Evolutionary conservation across 2,329 filamentous ascomycete genomes (phyloP).

Genomic region (Botrytis tulipae): DNA sequence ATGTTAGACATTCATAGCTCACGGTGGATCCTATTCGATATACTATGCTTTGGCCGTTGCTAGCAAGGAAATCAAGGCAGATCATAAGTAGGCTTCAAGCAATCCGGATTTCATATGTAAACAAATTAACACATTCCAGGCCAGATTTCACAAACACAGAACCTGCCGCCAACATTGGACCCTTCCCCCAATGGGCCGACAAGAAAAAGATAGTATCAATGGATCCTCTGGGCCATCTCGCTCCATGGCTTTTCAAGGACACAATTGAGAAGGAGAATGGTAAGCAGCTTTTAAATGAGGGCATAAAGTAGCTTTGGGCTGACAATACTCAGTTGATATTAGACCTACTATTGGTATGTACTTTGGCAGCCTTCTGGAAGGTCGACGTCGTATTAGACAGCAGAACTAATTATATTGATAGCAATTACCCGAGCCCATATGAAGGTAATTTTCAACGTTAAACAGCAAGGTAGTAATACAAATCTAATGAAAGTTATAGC

Average conservation of each 20-base stretch:
- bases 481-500: slow-evolving; percentile 40
- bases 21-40: slow-evolving; percentile 91
- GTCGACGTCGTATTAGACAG: background rate
- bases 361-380: background rate
- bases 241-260: slow-evolving; percentile 79
- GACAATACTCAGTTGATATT: slow-evolving; percentile 38
- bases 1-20: slow-evolving; percentile 46
- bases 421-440: slow-evolving; percentile 41
- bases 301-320: slow-evolving; percentile 23
- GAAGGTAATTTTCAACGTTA: slow-evolving; percentile 33
- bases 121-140: slow-evolving; percentile 34
- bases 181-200: slow-evolving; percentile 86
- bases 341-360: slow-evolving; percentile 39
- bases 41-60: slow-evolving; percentile 93
- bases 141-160: slow-evolving; percentile 82
- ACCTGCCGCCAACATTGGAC: slow-evolving; percentile 84
- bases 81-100: slow-evolving; percentile 59
- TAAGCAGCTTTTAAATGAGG: slow-evolving; percentile 36
- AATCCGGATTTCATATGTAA: background rate
- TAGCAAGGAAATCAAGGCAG: slow-evolving; percentile 79
- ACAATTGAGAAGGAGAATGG: slow-evolving; percentile 72
- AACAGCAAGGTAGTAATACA: background rate
- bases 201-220: slow-evolving; percentile 95
- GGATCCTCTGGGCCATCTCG: slow-evolving; percentile 89
- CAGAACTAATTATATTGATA: slow-evolving; percentile 27